Base-by-base conservation (phyloP, 306 rosid species). In the Citrullus mucosospermus region DNA sequence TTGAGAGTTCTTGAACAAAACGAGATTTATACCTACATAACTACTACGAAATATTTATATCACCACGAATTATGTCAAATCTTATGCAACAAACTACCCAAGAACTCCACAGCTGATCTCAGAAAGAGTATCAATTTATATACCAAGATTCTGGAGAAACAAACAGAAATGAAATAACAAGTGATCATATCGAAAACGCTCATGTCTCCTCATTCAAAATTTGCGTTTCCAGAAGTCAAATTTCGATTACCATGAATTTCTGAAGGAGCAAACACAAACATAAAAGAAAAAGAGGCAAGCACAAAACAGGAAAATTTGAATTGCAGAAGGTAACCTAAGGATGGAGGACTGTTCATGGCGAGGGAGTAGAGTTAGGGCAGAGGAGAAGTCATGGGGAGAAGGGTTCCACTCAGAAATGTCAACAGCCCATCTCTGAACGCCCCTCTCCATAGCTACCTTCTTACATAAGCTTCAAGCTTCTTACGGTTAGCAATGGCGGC, bases 391-490 rank as follows among this genome's bases (percentile, higher is more conserved):
- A 2, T 1, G 46, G 30, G 96, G 88, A 41, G 78, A 82, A 44
- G 97, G 94, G 34, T 91, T 84, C 98, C 98, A 93, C 81, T 85
- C 80, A 1, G 98, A 90, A 75, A 90, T 80, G 83, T 93, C 86
- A 1, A 90, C 91, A 6, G 85, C 82, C 97, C 98, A 90, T 83
- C 98, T 85, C 82, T 68, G 87, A 20, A 88, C 90, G 12, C 93
- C 92, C 70, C 81, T 80, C 78, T 87, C 95, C 98, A 93, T 88
- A 16, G 28, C 36, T n/a, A 70, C 39, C 20, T 2, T 0, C 41
- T 70, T 15, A 22, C 57, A 12, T 14, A 70, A 70, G 38, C 76
- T 70, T 70, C 34, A 41, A 41, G 74, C 34, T 41, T 20, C 9
- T 10, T 68, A 50, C 18, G 50, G 73, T n/a, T 9, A 0, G 16